Evolutionary conservation across 148 eudicot genomes (phyloP), one percentile per base, ranked within the genome.

Genomic region (Fagopyrum esculentum): DNA sequence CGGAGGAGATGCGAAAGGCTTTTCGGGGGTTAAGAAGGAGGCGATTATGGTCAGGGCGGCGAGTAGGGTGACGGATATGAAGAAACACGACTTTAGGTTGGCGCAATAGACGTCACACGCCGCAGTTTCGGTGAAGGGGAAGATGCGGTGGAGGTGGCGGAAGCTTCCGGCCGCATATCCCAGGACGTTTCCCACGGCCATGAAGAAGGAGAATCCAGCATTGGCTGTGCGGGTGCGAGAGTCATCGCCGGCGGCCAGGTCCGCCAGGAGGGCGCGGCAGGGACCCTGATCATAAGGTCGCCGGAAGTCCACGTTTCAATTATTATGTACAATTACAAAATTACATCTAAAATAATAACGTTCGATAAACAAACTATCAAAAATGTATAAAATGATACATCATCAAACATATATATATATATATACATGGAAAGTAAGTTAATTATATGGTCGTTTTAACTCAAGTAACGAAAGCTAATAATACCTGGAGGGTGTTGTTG

Each of bases 81-180:
- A 59, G 52, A 91, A 93, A 61, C 98, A 93, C 22, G 82, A 83
- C 72, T 93, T 93, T 3, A 93, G 87, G 69, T 93, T 93, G 6
- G 98, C 98, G 69, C 98, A 93, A 56, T 93, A 93, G 0, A 76
- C 10, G 56, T 93, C 95, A 35, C 98, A 93, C 0, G 93, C 93
- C 0, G 19, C 1, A 0, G 98, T 93, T 45, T 82, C 74, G 3
- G 98, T 79, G 69, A 93, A 93, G 0, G 97, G 89, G 6, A 91
- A 72, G 0, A 86, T 0, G 26, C 78, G 74, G 84, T 86, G 79
- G 0, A 93, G 80, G 46, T 64, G 46, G 2, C 81, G 57, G 78
- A 72, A 78, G 0, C 97, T 84, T 0, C 98, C 98, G 3, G 97
- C 98, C 7, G 97, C 97, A 22, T 88, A 91, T 7, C 98, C 98